Percentiles rank a stretch among this genome's conserved stretches.
Evolutionary conservation across 768 basidiomycete species (phyloP).

Genomic region (Candolleomyces eurysporus): DNA sequence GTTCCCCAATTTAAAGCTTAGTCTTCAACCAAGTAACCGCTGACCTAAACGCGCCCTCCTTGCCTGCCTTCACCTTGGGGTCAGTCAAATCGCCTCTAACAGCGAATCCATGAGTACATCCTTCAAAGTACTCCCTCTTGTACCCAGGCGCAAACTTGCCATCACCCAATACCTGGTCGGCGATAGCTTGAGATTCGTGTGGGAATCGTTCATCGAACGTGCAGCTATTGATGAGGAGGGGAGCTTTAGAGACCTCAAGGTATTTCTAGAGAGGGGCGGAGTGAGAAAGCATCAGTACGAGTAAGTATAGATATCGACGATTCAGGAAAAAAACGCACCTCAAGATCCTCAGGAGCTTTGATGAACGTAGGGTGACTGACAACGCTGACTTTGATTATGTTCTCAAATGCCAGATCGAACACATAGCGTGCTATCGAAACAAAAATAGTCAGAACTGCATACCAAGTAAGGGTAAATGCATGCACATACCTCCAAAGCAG

Average conservation of each 20-base stretch:
- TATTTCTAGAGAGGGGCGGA: constrained; percentile 44
- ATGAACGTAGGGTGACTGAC: constrained; percentile 66
- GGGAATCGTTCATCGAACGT: constrained; percentile 52
- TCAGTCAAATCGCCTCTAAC: constrained; percentile 47
- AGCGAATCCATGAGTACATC: constrained; percentile 55
- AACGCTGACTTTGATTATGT: constrained; percentile 45
- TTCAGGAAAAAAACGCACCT: constrained; percentile 33
- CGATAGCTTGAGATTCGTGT: constrained; percentile 35
- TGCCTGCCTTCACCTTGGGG: constrained; percentile 55
- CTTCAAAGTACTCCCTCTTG: constrained; percentile 45
- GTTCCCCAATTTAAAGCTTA: constrained; percentile 19
- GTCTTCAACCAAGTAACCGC: constrained; percentile 53
- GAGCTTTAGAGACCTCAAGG: constrained; percentile 40
- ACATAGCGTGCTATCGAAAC: constrained; percentile 44
- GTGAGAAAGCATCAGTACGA: background rate
- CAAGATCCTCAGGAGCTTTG: constrained; percentile 55
- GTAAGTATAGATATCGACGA: background rate
- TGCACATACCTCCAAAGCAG: constrained; percentile 60
- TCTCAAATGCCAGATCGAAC: constrained; percentile 62
- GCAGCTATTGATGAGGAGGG: constrained; percentile 71
- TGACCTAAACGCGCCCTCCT: constrained; percentile 62
- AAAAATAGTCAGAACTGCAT: background rate
- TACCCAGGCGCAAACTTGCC: constrained; percentile 49
- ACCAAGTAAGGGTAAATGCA: background rate
- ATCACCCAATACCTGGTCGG: constrained; percentile 49